Evolutionary conservation across 2,329 filamentous ascomycete species (phyloP), one percentile per base, ranked within the genome.

Genomic region (Pseudocercospora cruenta): DNA sequence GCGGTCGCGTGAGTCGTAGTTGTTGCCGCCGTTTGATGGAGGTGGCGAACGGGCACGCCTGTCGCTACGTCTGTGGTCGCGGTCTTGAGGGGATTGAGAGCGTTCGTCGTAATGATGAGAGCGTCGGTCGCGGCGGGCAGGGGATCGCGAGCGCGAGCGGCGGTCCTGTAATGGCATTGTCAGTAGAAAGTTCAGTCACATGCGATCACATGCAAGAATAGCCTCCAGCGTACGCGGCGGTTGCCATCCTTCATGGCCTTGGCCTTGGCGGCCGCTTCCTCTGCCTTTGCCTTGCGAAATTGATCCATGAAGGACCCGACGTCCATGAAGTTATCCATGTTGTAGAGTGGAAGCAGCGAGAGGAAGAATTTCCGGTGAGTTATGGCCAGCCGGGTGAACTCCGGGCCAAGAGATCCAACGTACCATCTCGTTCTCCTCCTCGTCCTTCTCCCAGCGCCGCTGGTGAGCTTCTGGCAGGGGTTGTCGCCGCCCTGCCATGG

Each of bases 21-120:
- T 57, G 61, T 75, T 60, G 55, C 72, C 90, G 55, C 72, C 90
- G 96, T 94, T 82, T 93, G 93, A 81, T 90, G 94, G 79, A 92
- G 91, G 81, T 91, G 95, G 79, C 92, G 91, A 80, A 90, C 82
- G 80, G 70, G 83, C 80, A 71, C 76, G 77, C 69, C 81, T 80
- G 67, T 81, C 78, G 67, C 80, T 80, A 69, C 80, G 80, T 65
- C 82, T 79, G 63, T 65, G 55, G 39, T 72, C 60, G 45, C 64
- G 65, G 58, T 68, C 59, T 47, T 69, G 67, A 43, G 69, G 73
- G 6, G 71, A 73, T 28, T 71, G 66, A 31, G 61, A 68, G 19
- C 72, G 67, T 21, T 73, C 69, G 64, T 72, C 64, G 72, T 67
- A 45, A 19, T 26, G 28, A 12, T 26, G 22, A 31, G 51, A 55